A percentile compares a stretch with the other conserved stretches of the same genome.
These are phyloP conservation scores for Chaetomiaceae sp. DNA, from an alignment of 2,329 filamentous ascomycete genomes.

Conservation along the genomic window DNA sequence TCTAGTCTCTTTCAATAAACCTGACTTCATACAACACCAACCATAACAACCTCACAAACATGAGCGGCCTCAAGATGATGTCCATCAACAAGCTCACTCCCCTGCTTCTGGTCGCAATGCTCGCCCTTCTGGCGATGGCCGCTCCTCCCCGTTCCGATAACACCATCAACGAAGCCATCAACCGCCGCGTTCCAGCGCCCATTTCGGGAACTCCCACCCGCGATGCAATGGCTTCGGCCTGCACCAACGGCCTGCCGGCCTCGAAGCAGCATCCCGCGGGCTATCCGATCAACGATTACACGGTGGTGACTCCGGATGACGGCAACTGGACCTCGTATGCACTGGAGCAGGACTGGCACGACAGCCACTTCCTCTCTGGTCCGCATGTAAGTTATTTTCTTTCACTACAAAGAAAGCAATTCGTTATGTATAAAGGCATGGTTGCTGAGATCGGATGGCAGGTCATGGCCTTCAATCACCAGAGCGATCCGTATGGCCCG, in stretches of 20 bases:
- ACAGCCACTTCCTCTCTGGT: constrained; percentile 23
- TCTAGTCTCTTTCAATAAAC: not conserved
- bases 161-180: not conserved
- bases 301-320: constrained; percentile 12
- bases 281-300: constrained; percentile 24
- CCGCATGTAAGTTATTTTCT: constrained; percentile 23
- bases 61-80: constrained; percentile 9
- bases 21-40: not conserved
- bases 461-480: constrained; percentile 21
- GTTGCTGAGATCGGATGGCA: not conserved
- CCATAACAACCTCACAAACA: not conserved
- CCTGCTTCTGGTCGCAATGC: constrained; percentile 1
- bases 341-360: constrained; percentile 20
- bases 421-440: no score
- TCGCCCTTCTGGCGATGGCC: not conserved
- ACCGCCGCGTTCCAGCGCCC: not conserved
- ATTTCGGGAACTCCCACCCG: not conserved
- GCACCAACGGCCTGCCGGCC: constrained; percentile 21
- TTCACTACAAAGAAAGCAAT: no score
- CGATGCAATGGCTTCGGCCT: constrained; percentile 9
- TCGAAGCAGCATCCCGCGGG: constrained; percentile 7
- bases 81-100: not conserved
- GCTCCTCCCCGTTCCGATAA: not conserved
- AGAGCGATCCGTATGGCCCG: constrained; percentile 24
- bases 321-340: constrained; percentile 19